phyloP scores from a whole-genome alignment of 495 filamentous ascomycete genomes.

The Lasiosphaeria hispida region DNA sequence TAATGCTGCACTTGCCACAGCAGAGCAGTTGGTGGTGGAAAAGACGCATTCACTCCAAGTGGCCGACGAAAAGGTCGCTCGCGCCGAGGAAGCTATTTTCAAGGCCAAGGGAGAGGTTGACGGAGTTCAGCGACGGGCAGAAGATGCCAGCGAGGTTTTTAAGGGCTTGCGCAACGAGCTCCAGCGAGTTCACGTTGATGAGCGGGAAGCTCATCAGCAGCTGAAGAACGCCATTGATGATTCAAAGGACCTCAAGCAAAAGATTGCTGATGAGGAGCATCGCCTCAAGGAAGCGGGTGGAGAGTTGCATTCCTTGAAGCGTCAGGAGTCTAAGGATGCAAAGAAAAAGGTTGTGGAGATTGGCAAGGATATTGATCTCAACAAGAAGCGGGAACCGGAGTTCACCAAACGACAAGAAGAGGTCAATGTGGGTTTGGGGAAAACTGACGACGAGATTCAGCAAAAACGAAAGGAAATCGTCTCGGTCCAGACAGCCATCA shows the following conservation, averaged over 20 bases:
- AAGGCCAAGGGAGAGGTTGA: slow-evolving; percentile 31
- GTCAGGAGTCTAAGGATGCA: slow-evolving; percentile 46
- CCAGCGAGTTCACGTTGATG: slow-evolving; percentile 37
- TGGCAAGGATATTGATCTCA: slow-evolving; percentile 35
- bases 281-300: slow-evolving; percentile 56
- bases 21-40: slow-evolving; percentile 23
- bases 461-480: slow-evolving; percentile 49
- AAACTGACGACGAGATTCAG: slow-evolving; percentile 36
- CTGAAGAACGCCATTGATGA: slow-evolving; percentile 36
- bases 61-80: slow-evolving; percentile 30
- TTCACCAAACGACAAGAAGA: slow-evolving; percentile 33
- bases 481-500: slow-evolving; percentile 42
- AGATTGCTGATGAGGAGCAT: slow-evolving; percentile 42
- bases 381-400: slow-evolving; percentile 30
- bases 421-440: slow-evolving; percentile 42
- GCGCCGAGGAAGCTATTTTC: slow-evolving; percentile 24
- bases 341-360: slow-evolving; percentile 47
- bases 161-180: slow-evolving; percentile 31
- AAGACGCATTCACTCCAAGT: slow-evolving; percentile 28
- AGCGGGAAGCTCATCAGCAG: slow-evolving; percentile 44
- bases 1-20: slow-evolving; percentile 27
- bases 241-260: slow-evolving; percentile 34
- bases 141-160: slow-evolving; percentile 37
- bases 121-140: slow-evolving; percentile 35
- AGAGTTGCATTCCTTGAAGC: slow-evolving; percentile 39